These are phyloP conservation scores for Globisporangium okanoganense DNA, from an alignment of 352 stramenopile genomes.

Conservation along the genomic window DNA sequence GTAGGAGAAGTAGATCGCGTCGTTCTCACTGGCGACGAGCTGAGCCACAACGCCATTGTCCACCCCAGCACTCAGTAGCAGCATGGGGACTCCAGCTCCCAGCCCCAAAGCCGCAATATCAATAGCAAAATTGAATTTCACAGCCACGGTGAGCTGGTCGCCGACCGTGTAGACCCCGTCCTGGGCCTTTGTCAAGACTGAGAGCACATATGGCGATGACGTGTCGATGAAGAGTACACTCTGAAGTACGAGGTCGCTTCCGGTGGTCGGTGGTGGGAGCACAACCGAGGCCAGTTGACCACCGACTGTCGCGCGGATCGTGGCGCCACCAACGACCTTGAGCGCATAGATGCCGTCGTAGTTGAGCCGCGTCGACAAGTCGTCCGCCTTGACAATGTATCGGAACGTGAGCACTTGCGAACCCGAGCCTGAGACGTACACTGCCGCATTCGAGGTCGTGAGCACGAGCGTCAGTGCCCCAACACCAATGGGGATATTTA, in stretches of 20 bases:
- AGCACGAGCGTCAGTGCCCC: slow-evolving; percentile 32
- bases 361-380: slow-evolving; percentile 24
- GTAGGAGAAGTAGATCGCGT: slow-evolving; percentile 54
- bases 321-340: slow-evolving; percentile 29
- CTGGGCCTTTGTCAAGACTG: slow-evolving; percentile 33
- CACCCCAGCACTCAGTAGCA: slow-evolving; percentile 43
- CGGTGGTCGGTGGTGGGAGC: slow-evolving; percentile 20
- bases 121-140: slow-evolving; percentile 39
- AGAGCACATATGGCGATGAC: slow-evolving; percentile 25
- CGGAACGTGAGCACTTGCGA: slow-evolving; percentile 38
- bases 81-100: slow-evolving; percentile 24
- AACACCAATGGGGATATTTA: slow-evolving; percentile 26
- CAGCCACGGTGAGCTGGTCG: slow-evolving; percentile 35
- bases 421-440: slow-evolving; percentile 41
- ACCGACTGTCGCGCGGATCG: slow-evolving; percentile 22
- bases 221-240: slow-evolving; percentile 35
- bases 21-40: slow-evolving; percentile 33
- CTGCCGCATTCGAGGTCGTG: slow-evolving; percentile 34
- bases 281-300: slow-evolving; percentile 31
- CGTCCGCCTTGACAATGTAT: slow-evolving; percentile 45
- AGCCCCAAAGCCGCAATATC: slow-evolving; percentile 11
- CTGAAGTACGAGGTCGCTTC: slow-evolving; percentile 17
- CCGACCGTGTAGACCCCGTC: slow-evolving; percentile 49
- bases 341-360: slow-evolving; percentile 47
- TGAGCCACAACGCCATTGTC: slow-evolving; percentile 15